Evolutionary conservation across 108 stramenopile species (phyloP).

Genomic region (Skeletonema potamos): DNA sequence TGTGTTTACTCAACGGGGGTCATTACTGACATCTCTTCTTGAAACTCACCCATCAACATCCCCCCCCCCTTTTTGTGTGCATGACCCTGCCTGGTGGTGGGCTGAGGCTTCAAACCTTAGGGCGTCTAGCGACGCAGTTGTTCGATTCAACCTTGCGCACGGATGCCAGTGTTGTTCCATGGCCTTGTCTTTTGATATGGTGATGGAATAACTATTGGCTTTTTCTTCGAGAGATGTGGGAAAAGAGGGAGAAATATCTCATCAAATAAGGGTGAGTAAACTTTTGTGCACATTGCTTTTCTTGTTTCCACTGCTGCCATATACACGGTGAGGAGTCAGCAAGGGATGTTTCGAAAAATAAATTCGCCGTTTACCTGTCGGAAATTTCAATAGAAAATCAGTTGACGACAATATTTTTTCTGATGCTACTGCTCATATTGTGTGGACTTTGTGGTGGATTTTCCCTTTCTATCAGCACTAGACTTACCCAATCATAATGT

Average conservation of each 20-base stretch:
- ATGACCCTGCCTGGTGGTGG: constrained; percentile 86
- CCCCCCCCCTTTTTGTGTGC: constrained; percentile 43
- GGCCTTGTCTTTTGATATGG: not conserved
- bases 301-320: not conserved
- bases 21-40: constrained; percentile 16
- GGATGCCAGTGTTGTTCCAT: constrained; percentile 4
- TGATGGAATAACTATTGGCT: not conserved
- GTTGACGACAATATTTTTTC: constrained; percentile 29
- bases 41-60: constrained; percentile 13
- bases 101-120: constrained; percentile 85
- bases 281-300: not conserved
- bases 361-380: constrained; percentile 54
- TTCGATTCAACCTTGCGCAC: constrained; percentile 92
- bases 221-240: not conserved
- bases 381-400: not conserved
- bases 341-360: constrained; percentile 35
- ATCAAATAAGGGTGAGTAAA: not conserved
- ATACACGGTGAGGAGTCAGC: not conserved
- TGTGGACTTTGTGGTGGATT: not conserved
- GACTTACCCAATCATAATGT: not conserved
- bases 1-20: constrained; percentile 18
- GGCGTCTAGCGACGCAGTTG: constrained; percentile 83
- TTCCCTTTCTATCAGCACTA: not conserved
- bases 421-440: constrained; percentile 26
- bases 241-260: not conserved